Evolutionary conservation across 2,329 filamentous ascomycete genomes (phyloP), one percentile per base, ranked within the genome.

Genomic region (Pyrenochaeta sp.): DNA sequence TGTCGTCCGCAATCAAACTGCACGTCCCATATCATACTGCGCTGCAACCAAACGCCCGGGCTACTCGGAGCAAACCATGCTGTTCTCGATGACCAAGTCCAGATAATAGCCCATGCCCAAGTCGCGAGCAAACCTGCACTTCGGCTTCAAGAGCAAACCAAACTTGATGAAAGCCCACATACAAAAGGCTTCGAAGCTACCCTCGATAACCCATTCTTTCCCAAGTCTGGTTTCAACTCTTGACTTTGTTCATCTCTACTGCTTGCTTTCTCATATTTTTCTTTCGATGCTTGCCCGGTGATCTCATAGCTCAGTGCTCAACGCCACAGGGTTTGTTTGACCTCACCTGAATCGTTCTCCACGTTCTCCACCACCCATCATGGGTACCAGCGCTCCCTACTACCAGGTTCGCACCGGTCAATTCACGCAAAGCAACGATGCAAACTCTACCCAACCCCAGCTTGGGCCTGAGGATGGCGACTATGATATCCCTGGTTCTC

Each of bases 311-410:
- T 50, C 47, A 30, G 38, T 27, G 35, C 19, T 22, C 35, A 32
- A 28, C 30, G 41, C 39, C 35, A 30, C 40, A 18, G 21, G 27
- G 9, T n/a, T 35, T 48, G 47, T 52, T 52, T 53, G 55, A 46
- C 40, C 31, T 31, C 40, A 43, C 52, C 49, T 48, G 45, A 51
- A n/a, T n/a, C n/a, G n/a, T n/a, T n/a, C n/a, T n/a, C 41, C 20
- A 41, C 32, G 40, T 44, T 44, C 41, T 24, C 45, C 31, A 41
- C 46, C 39, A 46, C 39, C 39, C 36, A 51, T 42, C 46, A 71
- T 69, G 65, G 48, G 61, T 41, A 47, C 65, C 61, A 69, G 68
- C 61, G 65, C 67, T 22, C 68, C 67, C 22, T 69, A 69, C 55
- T 71, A 65, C 44, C 67, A 68, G 49, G 54, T 65, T 43, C 61